Percentiles rank a stretch among this genome's conserved stretches.
phyloP scores from a whole-genome alignment of 176 grass and related monocot genomes.

The Cenchrus fungigraminus region DNA sequence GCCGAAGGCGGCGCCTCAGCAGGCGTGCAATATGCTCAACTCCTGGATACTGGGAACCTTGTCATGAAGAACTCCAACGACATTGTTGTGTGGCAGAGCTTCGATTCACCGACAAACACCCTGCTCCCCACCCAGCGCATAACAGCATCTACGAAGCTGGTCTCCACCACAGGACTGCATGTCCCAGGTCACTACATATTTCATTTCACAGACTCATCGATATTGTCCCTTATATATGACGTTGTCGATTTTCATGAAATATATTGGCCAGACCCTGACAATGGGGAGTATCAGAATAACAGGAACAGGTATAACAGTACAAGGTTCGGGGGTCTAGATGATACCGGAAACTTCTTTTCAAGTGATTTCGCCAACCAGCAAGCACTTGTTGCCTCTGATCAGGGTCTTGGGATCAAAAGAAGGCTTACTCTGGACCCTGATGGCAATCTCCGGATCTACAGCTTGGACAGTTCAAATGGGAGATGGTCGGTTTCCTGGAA shows the following conservation, averaged over 20 bases:
- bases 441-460: conserved; percentile 37
- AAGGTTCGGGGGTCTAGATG: conserved; percentile 34
- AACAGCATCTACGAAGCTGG: too few relatives aligned
- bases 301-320: conserved; percentile 36
- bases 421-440: conserved; percentile 52
- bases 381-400: conserved; percentile 49
- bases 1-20: neutral
- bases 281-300: conserved; percentile 12
- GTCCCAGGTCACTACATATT: too few relatives aligned
- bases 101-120: too few relatives aligned
- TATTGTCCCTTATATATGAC: conserved; percentile 50
- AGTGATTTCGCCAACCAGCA: conserved; percentile 42
- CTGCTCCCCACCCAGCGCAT: too few relatives aligned
- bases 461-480: too few relatives aligned
- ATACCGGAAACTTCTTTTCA: conserved; percentile 40
- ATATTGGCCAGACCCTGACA: conserved; percentile 54
- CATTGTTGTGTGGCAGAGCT: too few relatives aligned
- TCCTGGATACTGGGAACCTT: conserved; percentile 45
- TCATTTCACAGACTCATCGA: neutral
- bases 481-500: too few relatives aligned
- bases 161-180: too few relatives aligned
- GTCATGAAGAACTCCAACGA: too few relatives aligned
- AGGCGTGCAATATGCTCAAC: conserved; percentile 17
- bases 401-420: conserved; percentile 41
- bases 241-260: conserved; percentile 39